These are phyloP conservation scores for Mycena capillaripes DNA, from an alignment of 768 basidiomycete species.

Conservation along the genomic window DNA sequence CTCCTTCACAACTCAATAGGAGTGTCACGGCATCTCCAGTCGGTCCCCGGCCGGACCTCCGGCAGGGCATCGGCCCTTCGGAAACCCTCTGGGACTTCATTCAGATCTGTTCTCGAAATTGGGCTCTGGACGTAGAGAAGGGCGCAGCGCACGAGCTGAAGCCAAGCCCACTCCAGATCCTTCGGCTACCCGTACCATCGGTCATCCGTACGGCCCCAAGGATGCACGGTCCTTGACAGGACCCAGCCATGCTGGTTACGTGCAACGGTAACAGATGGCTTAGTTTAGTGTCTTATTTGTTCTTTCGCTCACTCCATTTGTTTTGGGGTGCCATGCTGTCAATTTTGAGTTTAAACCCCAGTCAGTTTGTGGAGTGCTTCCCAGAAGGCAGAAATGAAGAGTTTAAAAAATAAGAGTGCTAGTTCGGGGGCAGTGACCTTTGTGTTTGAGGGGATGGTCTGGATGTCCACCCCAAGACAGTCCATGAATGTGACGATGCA, in stretches of 20 bases:
- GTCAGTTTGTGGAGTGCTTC: slow-evolving; percentile 11
- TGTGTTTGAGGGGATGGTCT: slow-evolving; percentile 18
- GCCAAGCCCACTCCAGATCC: too few species aligned
- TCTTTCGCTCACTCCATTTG: not conserved
- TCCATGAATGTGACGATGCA: slow-evolving; percentile 33
- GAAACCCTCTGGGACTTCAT: too few species aligned
- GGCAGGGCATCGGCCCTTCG: too few species aligned
- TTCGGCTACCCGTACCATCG: too few species aligned
- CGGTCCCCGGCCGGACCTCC: too few species aligned
- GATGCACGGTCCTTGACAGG: too few species aligned
- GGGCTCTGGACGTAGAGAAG: too few species aligned
- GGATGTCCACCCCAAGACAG: slow-evolving; percentile 27
- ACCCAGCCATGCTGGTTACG: slow-evolving; percentile 45
- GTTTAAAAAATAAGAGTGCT: not conserved
- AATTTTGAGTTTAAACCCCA: slow-evolving; percentile 19
- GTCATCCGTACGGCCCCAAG: too few species aligned
- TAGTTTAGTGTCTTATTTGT: slow-evolving; percentile 40
- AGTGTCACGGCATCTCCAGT: too few species aligned
- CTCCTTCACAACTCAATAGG: too few species aligned
- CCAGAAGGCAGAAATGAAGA: slow-evolving; percentile 7
- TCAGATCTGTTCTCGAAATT: too few species aligned
- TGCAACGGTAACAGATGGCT: slow-evolving; percentile 32
- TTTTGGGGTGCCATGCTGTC: slow-evolving; percentile 6
- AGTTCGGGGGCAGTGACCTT: not conserved
- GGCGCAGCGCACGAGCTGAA: too few species aligned